Percentiles rank a stretch among this genome's conserved stretches.
Evolutionary conservation across 805 yeast species (phyloP).

Genomic region (Pichia kluyveri): DNA sequence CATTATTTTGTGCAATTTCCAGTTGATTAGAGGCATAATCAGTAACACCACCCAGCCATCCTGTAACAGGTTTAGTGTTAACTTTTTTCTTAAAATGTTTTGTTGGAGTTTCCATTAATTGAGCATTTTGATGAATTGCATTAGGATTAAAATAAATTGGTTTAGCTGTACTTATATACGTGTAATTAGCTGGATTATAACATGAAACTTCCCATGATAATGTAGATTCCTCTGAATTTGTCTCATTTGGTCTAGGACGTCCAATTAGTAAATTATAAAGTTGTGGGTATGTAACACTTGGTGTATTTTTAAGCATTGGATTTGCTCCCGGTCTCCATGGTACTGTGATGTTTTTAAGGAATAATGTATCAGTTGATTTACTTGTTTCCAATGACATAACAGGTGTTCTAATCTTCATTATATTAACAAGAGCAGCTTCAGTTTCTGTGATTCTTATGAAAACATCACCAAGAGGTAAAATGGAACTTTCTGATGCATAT

Average conservation of each 20-base stretch:
- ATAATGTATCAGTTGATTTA: slow-evolving; percentile 45
- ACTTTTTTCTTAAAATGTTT: slow-evolving; percentile 5
- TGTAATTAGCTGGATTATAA: slow-evolving; percentile 26
- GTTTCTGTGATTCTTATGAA: slow-evolving; percentile 46
- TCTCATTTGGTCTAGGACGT: slow-evolving; percentile 45
- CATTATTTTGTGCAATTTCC: slow-evolving; percentile 17
- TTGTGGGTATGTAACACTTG: slow-evolving; percentile 50
- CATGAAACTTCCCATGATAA: slow-evolving; percentile 41
- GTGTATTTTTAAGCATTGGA: slow-evolving; percentile 80
- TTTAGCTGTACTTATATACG: slow-evolving; percentile 18
- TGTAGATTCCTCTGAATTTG: slow-evolving; percentile 40
- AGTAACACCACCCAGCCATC: slow-evolving; percentile 9
- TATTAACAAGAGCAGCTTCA: slow-evolving; percentile 43
- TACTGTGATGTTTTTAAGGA: slow-evolving; percentile 55
- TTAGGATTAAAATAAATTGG: slow-evolving; percentile 27
- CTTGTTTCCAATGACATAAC: slow-evolving; percentile 20
- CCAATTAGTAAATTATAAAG: slow-evolving; percentile 67
- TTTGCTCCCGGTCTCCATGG: slow-evolving; percentile 76
- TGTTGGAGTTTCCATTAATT: slow-evolving; percentile 14
- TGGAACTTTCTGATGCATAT: slow-evolving; percentile 34
- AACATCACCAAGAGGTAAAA: slow-evolving; percentile 39
- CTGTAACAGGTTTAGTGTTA: background rate
- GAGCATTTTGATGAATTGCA: slow-evolving; percentile 23
- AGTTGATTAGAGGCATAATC: slow-evolving; percentile 15
- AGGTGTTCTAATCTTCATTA: slow-evolving; percentile 35